Base-by-base conservation (phyloP, 495 filamentous ascomycete genomes). In the Trichoderma asperelloides region DNA sequence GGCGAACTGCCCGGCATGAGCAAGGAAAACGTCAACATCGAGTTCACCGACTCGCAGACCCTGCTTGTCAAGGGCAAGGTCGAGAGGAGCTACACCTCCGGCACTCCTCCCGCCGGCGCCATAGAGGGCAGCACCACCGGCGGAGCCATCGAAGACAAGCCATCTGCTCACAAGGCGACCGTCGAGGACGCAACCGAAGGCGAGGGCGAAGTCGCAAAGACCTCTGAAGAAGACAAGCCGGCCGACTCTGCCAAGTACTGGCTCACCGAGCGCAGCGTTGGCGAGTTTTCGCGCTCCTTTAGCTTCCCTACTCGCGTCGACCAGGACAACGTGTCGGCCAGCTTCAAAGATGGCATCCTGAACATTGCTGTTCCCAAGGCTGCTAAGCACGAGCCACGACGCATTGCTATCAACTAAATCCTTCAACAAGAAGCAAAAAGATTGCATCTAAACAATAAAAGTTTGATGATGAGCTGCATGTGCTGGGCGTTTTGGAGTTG, bases 1-100 rank as follows among this genome's bases (percentile, higher is more conserved):
- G 91, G 90, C 71, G 91, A 96, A 72, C 79, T 95, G 1, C 91
- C 91, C 0, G 91, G 91, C 40, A 81, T 91, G 63, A 84, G 88
- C 45, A 88, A 90, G 73, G 84, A 86, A 67, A 80, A 92, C 72
- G 77, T 94, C 71, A 80, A 85, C 41, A 89, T 96, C 71, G 90
- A 93, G 74, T 93, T 93, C 79, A 84, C 84, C 55, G 91, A 93
- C 72, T 76, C 81, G 9, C 80, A 87, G 33, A 91, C 87, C 0
- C 77, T 96, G 1, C 77, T 82, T 57, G 85, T 95, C 71, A 81
- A 79, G 63, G 91, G 91, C 18, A 84, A 77, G 62, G 80, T 80
- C 21, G 86, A 89, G 66, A 81, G 82, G 47, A 71, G 75, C 6
- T 81, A 84, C 64, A 75, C 78, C 51, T 72, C 79, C 66, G 73